Evolutionary conservation across 2,329 filamentous ascomycete genomes (phyloP).

Genomic region (Didymella arachidicola): DNA sequence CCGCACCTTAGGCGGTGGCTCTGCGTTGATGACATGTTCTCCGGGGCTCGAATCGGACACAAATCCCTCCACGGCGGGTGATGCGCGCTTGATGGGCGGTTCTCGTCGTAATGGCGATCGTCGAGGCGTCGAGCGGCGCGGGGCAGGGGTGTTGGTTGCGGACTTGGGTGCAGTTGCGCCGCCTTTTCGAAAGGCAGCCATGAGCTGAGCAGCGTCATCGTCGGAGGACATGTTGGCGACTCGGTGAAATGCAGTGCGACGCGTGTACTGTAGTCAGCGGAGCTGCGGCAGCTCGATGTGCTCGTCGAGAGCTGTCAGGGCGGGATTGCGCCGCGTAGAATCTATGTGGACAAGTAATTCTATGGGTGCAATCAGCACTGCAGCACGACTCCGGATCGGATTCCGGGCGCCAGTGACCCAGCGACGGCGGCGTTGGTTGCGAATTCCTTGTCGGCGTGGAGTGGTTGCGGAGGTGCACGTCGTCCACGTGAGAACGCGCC

Average conservation of each 20-base stretch:
- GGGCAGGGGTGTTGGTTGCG: background rate
- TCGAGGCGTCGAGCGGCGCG: conserved; percentile 3
- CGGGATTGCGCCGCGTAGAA: background rate
- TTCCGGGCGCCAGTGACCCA: background rate
- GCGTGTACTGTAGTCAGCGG: background rate
- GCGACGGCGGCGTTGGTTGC: background rate
- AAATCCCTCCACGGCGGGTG: conserved; percentile 25
- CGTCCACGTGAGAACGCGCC: background rate
- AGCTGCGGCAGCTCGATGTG: background rate
- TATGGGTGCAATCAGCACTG: background rate
- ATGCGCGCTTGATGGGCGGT: conserved; percentile 13
- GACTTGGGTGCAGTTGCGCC: conserved; percentile 6
- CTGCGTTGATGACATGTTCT: conserved; percentile 5
- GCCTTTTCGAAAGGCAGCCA: conserved; percentile 39
- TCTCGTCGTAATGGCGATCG: background rate
- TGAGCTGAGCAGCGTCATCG: conserved; percentile 34
- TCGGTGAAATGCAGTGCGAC: background rate
- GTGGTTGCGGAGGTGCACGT: background rate
- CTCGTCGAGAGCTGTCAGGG: background rate
- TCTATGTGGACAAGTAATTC: background rate
- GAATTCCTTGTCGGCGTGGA: background rate
- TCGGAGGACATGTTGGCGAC: conserved; percentile 35
- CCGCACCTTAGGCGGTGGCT: conserved; percentile 16
- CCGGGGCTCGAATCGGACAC: conserved; percentile 28
- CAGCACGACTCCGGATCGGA: background rate